These are phyloP conservation scores for Aspergillus spinulosporus DNA, from an alignment of 2,329 filamentous ascomycete genomes.

Conservation along the genomic window DNA sequence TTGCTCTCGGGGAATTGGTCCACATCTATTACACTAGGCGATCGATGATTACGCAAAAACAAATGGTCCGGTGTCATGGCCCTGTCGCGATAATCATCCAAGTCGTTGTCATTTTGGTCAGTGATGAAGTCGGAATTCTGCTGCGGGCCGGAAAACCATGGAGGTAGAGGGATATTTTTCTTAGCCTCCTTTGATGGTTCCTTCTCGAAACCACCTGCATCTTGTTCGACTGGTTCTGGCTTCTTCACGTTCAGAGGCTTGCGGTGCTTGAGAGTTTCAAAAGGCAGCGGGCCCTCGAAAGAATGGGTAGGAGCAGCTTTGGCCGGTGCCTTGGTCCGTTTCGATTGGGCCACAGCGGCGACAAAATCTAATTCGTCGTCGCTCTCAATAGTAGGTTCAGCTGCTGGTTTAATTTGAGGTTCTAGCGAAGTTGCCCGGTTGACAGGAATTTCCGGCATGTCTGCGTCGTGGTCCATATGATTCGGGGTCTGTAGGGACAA, in stretches of 20 bases:
- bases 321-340: conserved; percentile 52
- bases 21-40: conserved; percentile 43
- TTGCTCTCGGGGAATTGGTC: conserved; percentile 35
- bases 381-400: conserved; percentile 49
- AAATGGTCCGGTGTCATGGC: conserved; percentile 25
- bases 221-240: conserved; percentile 52
- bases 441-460: conserved; percentile 35
- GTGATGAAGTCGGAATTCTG: conserved; percentile 32
- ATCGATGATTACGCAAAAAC: conserved; percentile 34
- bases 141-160: conserved; percentile 48
- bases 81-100: conserved; percentile 26
- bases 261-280: conserved; percentile 75
- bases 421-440: conserved; percentile 51
- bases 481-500: conserved; percentile 65
- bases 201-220: conserved; percentile 66
- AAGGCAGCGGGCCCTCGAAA: conserved; percentile 82
- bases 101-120: conserved; percentile 27
- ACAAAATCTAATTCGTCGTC: conserved; percentile 76
- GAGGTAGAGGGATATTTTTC: conserved; percentile 41
- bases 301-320: conserved; percentile 53
- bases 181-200: conserved; percentile 38
- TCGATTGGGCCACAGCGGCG: conserved; percentile 71
- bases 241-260: conserved; percentile 52
- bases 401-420: conserved; percentile 28
- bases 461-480: conserved; percentile 40